Evolutionary conservation across 495 filamentous ascomycete genomes (phyloP), one percentile per base, ranked within the genome.

Genomic region (Rusavskia elegans): DNA sequence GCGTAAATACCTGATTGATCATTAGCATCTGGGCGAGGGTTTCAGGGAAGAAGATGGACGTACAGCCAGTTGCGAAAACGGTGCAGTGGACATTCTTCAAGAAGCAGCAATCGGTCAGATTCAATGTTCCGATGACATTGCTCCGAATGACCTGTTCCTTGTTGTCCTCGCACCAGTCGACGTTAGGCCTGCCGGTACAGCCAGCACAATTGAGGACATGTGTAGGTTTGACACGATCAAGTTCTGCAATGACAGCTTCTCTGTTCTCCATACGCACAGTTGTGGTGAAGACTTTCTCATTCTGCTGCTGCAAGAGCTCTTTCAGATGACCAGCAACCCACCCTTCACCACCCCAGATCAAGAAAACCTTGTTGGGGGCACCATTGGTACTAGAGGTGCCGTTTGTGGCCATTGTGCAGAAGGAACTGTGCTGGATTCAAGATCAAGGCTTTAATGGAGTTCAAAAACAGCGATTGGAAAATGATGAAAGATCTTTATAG

Each of bases 91-190:
- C 71, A 51, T 68, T 69, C 36, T 65, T 71, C 46, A 72, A 56
- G 60, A 64, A 74, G 64, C 79, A 82, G 58, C 66, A 71, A 59
- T 81, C 79, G 45, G 77, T 65, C 58, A 83, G 64, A 59, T 81
- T 82, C 55, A 83, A 58, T 4, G 79, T 75, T 49, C 79, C 79
- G 51, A 81, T 71, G 44, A 77, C 79, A 53, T 83, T 83, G 58
- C 75, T 79, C 52, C 78, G 66, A 58, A 83, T 73, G 37, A 79
- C 82, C 36, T 75, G 73, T 61, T 80, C 72, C 62, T 71, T 79
- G 65, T 82, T 75, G 58, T 80, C 78, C 64, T 83, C 79, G 57
- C 79, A 83, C 79, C 79, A 82, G 65, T 82, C 79, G 58, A 83
- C 79, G 55, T 83, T 83, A 49, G 79, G 79, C 20, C 79, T 74